These are phyloP conservation scores for Magnusiomyces suaveolens DNA, from an alignment of 1,139 yeast species.

Conservation along the genomic window DNA sequence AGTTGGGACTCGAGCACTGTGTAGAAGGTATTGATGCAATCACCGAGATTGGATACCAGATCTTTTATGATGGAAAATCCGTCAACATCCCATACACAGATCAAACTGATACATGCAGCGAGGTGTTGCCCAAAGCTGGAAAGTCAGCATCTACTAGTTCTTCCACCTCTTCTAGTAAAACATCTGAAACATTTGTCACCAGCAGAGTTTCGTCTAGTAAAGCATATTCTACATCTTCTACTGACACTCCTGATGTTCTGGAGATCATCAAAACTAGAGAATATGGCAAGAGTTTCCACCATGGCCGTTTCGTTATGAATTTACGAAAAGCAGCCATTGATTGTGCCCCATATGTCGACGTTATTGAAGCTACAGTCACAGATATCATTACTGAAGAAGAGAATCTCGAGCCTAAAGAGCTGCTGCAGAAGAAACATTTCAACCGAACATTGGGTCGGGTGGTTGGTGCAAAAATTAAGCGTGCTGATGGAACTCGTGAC, in stretches of 20 bases:
- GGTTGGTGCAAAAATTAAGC: constrained; percentile 49
- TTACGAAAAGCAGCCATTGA: constrained; percentile 59
- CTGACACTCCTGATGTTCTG: constrained; percentile 5
- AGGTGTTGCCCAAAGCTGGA: constrained; percentile 7
- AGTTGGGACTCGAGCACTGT: constrained; percentile 73
- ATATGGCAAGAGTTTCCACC: constrained; percentile 75
- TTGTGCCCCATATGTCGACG: constrained; percentile 52
- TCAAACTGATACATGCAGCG: constrained; percentile 1
- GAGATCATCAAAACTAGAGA: constrained; percentile 33
- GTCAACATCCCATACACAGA: constrained; percentile 62
- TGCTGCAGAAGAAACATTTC: not conserved
- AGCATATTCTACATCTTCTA: not conserved
- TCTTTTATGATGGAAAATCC: constrained; percentile 50
- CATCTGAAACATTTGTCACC: too few relatives aligned
- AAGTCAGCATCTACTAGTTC: not conserved
- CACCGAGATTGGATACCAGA: constrained; percentile 69
- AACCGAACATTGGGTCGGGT: constrained; percentile 36
- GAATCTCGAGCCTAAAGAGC: constrained; percentile 15
- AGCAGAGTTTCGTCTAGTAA: too few relatives aligned
- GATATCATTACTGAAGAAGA: constrained; percentile 46
- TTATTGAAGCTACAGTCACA: constrained; percentile 74
- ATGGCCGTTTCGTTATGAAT: constrained; percentile 76
- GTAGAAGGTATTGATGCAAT: constrained; percentile 75
- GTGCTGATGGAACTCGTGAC: constrained; percentile 5
- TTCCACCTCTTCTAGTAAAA: not conserved